Percentiles rank a stretch among this genome's conserved stretches.
These are phyloP conservation scores for Talaromyces sp. DNA, from an alignment of 2,329 filamentous ascomycete species.

Conservation along the genomic window DNA sequence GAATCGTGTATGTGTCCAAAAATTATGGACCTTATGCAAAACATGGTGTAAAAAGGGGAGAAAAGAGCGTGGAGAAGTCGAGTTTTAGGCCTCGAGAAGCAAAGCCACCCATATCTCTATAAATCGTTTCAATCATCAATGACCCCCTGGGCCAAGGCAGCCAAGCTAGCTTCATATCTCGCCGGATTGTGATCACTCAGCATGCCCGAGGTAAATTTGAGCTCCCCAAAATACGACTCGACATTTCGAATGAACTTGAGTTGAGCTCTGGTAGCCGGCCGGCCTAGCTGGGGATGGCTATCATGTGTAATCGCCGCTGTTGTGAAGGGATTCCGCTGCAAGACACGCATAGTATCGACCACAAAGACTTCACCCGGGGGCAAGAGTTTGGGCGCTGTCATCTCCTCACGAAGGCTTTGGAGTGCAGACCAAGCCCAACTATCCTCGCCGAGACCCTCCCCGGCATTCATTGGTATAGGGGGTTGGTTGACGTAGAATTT, in stretches of 20 bases:
- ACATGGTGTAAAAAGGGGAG: neutral
- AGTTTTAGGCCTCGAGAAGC: neutral
- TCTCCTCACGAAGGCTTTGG: conserved; percentile 59
- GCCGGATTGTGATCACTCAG: conserved; percentile 70
- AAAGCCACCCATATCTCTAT: neutral
- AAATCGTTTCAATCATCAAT: conserved; percentile 28
- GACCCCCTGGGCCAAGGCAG: conserved; percentile 48
- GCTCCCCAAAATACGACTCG: conserved; percentile 62
- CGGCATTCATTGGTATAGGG: conserved; percentile 37
- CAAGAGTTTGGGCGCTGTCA: conserved; percentile 64
- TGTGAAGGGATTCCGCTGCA: conserved; percentile 61
- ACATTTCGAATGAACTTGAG: conserved; percentile 67
- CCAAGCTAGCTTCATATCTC: conserved; percentile 64
- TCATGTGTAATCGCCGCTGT: conserved; percentile 23
- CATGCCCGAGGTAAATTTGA: conserved; percentile 67
- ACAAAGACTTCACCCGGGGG: conserved; percentile 73
- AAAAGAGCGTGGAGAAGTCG: neutral
- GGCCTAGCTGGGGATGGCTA: conserved; percentile 46
- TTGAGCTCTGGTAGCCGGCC: conserved; percentile 62
- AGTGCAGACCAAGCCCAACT: conserved; percentile 65
- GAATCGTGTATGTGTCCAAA: neutral
- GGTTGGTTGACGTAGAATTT: conserved; percentile 53
- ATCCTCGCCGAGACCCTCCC: conserved; percentile 53
- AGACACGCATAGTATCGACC: conserved; percentile 61
- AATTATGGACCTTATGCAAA: neutral